phyloP scores from a whole-genome alignment of 2,329 filamentous ascomycete species.

The Aspergillus alliaceus region DNA sequence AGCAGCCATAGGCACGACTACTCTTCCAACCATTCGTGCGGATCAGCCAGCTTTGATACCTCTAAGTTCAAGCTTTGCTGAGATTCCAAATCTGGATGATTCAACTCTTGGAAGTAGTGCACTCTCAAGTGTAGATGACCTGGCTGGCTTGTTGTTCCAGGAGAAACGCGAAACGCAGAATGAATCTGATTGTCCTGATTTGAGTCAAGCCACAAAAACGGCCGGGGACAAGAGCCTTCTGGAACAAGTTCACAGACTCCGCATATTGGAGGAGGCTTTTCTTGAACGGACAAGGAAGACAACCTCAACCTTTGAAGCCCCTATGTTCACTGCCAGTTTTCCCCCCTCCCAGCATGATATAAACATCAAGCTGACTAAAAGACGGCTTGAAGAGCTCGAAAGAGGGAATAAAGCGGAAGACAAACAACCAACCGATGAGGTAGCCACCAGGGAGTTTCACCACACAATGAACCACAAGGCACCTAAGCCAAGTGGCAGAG shows the following conservation, averaged over 20 bases:
- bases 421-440: conserved; percentile 17
- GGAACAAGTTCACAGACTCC: conserved; percentile 3
- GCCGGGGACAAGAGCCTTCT: neutral
- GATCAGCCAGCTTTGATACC: conserved; percentile 23
- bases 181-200: neutral
- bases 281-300: neutral
- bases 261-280: conserved; percentile 2
- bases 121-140: neutral
- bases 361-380: conserved; percentile 2
- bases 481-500: conserved; percentile 15
- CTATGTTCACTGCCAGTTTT: neutral
- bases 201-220: neutral
- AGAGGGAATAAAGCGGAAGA: conserved; percentile 8
- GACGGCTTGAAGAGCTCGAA: conserved; percentile 16
- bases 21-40: conserved; percentile 10
- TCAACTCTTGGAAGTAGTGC: neutral
- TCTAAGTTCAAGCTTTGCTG: neutral
- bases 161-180: neutral
- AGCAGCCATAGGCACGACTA: neutral
- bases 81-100: neutral
- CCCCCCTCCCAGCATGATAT: neutral
- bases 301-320: neutral
- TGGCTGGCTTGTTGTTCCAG: conserved; percentile 10
- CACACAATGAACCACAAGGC: conserved; percentile 33
- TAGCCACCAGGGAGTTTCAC: conserved; percentile 24